Evolutionary conservation across 495 filamentous ascomycete species (phyloP).

Genomic region (Hypoxylon cercidicola): DNA sequence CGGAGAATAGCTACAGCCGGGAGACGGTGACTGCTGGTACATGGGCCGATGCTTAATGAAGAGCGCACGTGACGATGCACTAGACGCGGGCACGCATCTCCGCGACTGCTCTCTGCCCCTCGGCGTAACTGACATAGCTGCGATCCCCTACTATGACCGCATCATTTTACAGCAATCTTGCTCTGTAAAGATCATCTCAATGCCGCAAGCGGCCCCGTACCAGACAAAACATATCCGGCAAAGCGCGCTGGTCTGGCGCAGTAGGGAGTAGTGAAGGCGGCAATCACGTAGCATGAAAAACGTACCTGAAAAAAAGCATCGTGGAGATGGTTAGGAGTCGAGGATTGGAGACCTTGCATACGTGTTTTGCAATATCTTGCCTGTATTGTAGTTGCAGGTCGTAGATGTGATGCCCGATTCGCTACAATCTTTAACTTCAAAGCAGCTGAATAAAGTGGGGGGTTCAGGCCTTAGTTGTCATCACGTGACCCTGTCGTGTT

Average conservation of each 20-base stretch:
- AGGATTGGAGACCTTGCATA: neutral
- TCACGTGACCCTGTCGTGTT: slow-evolving; percentile 1
- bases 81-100: too few species aligned
- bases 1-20: too few species aligned
- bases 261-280: neutral
- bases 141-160: too few species aligned
- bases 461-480: neutral
- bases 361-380: slow-evolving; percentile 9
- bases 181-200: neutral
- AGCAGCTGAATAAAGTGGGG: neutral
- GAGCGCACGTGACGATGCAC: slow-evolving; percentile 28
- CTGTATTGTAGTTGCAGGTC: slow-evolving; percentile 4
- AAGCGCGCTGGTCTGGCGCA: neutral
- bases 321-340: slow-evolving; percentile 15
- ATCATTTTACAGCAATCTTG: neutral
- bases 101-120: neutral
- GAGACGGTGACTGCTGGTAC: too few species aligned
- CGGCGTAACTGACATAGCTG: neutral
- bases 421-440: slow-evolving; percentile 10
- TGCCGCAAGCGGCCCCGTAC: neutral
- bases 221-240: neutral
- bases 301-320: slow-evolving; percentile 72
- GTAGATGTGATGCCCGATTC: slow-evolving; percentile 28
- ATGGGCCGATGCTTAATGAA: neutral
- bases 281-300: neutral